Evolutionary conservation across 2,329 filamentous ascomycete genomes (phyloP).

Genomic region (Hysterium pulicare): DNA sequence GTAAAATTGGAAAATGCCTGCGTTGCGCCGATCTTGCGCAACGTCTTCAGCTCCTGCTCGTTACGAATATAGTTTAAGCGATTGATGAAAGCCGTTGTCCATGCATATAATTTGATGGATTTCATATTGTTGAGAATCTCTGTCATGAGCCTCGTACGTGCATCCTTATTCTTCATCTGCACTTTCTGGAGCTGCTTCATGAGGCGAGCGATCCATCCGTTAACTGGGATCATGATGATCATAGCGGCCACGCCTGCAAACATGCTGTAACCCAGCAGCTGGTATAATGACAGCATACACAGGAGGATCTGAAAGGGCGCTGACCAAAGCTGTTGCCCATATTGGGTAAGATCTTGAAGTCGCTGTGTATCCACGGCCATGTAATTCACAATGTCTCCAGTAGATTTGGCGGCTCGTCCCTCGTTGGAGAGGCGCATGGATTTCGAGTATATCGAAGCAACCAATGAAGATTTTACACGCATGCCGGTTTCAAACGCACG

Average conservation of each 20-base stretch:
- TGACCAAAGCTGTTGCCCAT: constrained; percentile 92
- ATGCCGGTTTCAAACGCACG: constrained; percentile 92
- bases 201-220: constrained; percentile 83
- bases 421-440: constrained; percentile 88
- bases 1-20: constrained; percentile 96
- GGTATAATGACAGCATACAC: constrained; percentile 93
- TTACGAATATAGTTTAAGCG: constrained; percentile 96
- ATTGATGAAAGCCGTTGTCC: constrained; percentile 96
- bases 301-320: constrained; percentile 94
- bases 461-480: constrained; percentile 89
- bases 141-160: constrained; percentile 86
- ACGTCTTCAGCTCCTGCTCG: constrained; percentile 89
- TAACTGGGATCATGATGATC: constrained; percentile 96
- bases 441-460: constrained; percentile 89
- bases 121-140: constrained; percentile 99
- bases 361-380: constrained; percentile 98
- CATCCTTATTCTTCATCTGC: constrained; percentile 99
- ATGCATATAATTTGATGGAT: constrained; percentile 95
- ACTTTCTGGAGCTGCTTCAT: constrained; percentile 94
- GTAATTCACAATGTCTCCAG: constrained; percentile 97
- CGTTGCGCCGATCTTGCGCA: constrained; percentile 91
- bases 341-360: constrained; percentile 90
- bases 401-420: constrained; percentile 81
- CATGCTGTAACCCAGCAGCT: constrained; percentile 93
- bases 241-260: constrained; percentile 92